Evolutionary conservation across 2,329 filamentous ascomycete genomes (phyloP).

Genomic region (Beauveria sp.): DNA sequence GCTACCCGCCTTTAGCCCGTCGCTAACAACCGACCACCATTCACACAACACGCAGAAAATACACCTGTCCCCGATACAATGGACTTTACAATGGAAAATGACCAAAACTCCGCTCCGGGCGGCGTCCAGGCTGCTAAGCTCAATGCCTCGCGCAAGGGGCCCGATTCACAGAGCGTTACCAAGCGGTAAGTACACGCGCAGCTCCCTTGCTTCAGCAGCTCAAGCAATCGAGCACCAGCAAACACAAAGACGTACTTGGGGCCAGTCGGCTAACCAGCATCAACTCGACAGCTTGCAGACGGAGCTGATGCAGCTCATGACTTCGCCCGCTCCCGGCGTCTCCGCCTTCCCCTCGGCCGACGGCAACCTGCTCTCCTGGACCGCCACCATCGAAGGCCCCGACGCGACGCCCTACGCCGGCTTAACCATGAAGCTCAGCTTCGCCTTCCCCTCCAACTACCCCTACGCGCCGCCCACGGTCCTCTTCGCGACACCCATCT

Average conservation of each 20-base stretch:
- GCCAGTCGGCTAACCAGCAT: neutral
- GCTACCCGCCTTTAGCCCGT: no score
- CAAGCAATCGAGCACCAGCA: neutral
- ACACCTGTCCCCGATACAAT: constrained; percentile 17
- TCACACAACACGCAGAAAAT: no score
- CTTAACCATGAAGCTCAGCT: constrained; percentile 84
- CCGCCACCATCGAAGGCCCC: constrained; percentile 86
- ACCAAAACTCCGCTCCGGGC: constrained; percentile 61
- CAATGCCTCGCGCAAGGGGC: constrained; percentile 45
- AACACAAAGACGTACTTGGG: neutral
- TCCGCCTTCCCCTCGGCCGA: constrained; percentile 90
- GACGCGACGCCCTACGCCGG: constrained; percentile 84
- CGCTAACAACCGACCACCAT: no score
- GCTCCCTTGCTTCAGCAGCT: constrained; percentile 6
- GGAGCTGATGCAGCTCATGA: constrained; percentile 98
- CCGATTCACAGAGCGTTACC: constrained; percentile 66
- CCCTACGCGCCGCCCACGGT: constrained; percentile 87
- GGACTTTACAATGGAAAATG: constrained; percentile 44
- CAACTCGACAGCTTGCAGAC: constrained; percentile 67
- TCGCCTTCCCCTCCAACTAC: constrained; percentile 87
- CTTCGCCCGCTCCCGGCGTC: constrained; percentile 83
- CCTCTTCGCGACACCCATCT: constrained; percentile 96
- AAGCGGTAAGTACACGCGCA: constrained; percentile 53
- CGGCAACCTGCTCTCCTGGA: constrained; percentile 87
- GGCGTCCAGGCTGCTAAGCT: constrained; percentile 56